Conservation (phyloP, 2,329 filamentous ascomycete genomes). For the Eurotiales sp. region DNA sequence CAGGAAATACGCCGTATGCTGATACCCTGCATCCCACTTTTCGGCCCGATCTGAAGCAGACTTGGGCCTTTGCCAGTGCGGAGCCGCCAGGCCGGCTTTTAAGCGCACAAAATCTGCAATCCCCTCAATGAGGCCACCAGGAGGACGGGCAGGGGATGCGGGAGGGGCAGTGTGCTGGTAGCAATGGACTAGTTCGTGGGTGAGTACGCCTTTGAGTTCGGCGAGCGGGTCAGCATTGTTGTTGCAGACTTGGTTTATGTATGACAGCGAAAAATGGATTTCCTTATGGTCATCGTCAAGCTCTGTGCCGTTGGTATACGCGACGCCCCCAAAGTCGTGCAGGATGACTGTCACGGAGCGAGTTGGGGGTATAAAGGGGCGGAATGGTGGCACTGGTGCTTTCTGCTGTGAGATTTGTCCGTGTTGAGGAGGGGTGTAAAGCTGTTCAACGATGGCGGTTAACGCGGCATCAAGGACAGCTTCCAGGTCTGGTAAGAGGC, state of each 20-base stretch:
- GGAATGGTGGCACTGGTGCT: conserved; percentile 20
- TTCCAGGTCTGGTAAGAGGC: conserved; percentile 58
- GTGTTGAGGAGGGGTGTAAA: conserved; percentile 56
- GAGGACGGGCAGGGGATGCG: conserved; percentile 38
- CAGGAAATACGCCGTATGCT: conserved; percentile 86
- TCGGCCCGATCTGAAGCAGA: conserved; percentile 47
- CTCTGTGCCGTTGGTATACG: conserved; percentile 78
- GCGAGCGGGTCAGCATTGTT: conserved; percentile 27
- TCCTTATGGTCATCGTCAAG: conserved; percentile 86
- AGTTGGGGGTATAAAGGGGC: conserved; percentile 55
- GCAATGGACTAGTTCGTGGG: conserved; percentile 93
- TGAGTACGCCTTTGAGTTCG: conserved; percentile 79
- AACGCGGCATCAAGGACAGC: conserved; percentile 61
- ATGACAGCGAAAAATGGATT: conserved; percentile 78
- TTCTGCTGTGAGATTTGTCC: background rate
- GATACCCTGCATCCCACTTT: conserved; percentile 85
- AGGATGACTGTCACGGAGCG: conserved; percentile 83
- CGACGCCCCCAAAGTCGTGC: conserved; percentile 75
- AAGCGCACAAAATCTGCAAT: conserved; percentile 91
- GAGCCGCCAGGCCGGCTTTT: conserved; percentile 66
- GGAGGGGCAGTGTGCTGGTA: conserved; percentile 70
- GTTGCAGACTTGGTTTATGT: conserved; percentile 51
- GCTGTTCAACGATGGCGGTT: conserved; percentile 63
- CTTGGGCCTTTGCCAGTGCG: conserved; percentile 69
- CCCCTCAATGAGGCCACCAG: conserved; percentile 80